Evolutionary conservation across 2,329 filamentous ascomycete species (phyloP), one percentile per base, ranked within the genome.

Genomic region (Simplicillium sp.): DNA sequence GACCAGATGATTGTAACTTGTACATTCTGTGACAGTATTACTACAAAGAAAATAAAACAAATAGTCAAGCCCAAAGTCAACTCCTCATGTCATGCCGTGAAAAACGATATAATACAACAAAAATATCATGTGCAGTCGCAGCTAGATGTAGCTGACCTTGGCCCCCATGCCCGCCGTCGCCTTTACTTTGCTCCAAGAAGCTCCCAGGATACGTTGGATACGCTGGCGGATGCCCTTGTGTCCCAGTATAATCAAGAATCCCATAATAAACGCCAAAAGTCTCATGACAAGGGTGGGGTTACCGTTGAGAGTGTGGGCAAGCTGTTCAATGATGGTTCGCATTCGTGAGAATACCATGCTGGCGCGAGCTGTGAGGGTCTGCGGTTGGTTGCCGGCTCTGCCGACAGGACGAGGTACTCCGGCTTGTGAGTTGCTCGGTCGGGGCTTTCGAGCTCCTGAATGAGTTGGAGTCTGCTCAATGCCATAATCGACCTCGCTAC

Each of bases 91-190:
- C 38, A 46, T 46, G 45, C 43, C 36, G 40, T 38, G 39, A 38
- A 36, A 38, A 37, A 36, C 29, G 6, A 38, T 40, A 46, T 52
- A 40, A 31, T 52, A 50, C 44, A 50, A 42, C 46, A 47, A 43
- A 46, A 41, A 17, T 53, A 44, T n/a, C n/a, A n/a, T n/a, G n/a
- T 37, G 34, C 32, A 34, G 39, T 20, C 16, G 13, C 31, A 37
- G 41, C 39, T 64, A 97, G 45, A 98, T 94, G 65, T 97, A 97
- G 59, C 85, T 94, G 54, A 97, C 89, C 67, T 96, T 97, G 48
- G 94, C 85, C 2, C 90, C 92, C 90, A 97, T 97, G 2, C 89
- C 89, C 4, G 90, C 82, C 1, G 92, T 97, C 36, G 80, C 74
- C 57, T 77, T 80, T 33, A 95, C 67, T 65, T 94, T 96, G 41